Conservation (phyloP, 108 stramenopile genomes). For the Cyclotella distinguenda region DNA sequence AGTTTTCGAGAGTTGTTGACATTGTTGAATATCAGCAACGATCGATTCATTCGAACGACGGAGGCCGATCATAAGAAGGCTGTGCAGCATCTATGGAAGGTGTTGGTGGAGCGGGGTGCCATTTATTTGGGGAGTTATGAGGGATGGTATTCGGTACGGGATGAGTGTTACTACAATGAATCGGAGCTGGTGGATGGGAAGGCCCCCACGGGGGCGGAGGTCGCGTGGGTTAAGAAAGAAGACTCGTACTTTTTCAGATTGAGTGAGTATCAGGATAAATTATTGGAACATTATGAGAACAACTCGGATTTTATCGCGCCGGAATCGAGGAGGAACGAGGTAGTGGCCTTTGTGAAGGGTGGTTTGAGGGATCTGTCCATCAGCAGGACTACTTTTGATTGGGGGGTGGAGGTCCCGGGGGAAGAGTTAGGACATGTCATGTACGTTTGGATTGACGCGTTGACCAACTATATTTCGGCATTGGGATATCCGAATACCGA, state of each 20-base stretch:
- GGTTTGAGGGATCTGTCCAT: slow-evolving; percentile 91
- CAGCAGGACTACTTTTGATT: slow-evolving; percentile 87
- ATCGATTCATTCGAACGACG: slow-evolving; percentile 94
- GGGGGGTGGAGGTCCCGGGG: slow-evolving; percentile 93
- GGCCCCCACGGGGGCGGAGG: slow-evolving; percentile 92
- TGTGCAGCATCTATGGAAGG: slow-evolving; percentile 86
- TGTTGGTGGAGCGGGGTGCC: slow-evolving; percentile 72
- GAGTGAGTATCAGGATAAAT: slow-evolving; percentile 71
- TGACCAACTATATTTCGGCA: slow-evolving; percentile 95
- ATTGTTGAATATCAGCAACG: slow-evolving; percentile 79
- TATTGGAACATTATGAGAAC: slow-evolving; percentile 79
- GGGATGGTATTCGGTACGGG: slow-evolving; percentile 98
- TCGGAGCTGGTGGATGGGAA: slow-evolving; percentile 92
- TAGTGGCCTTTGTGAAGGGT: slow-evolving; percentile 81
- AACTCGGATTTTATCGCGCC: slow-evolving; percentile 92
- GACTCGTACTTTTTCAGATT: slow-evolving; percentile 96
- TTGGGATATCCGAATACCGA: slow-evolving; percentile 82
- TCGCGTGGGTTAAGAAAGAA: slow-evolving; percentile 94
- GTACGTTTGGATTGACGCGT: slow-evolving; percentile 99
- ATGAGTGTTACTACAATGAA: slow-evolving; percentile 97
- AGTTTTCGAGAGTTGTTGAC: slow-evolving; percentile 83
- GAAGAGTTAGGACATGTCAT: slow-evolving; percentile 89
- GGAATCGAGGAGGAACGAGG: slow-evolving; percentile 85
- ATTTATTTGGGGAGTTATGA: slow-evolving; percentile 94
- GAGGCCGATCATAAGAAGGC: slow-evolving; percentile 77